Evolutionary conservation across 2,329 filamentous ascomycete genomes (phyloP).

Genomic region (Fusarium kyushuense): DNA sequence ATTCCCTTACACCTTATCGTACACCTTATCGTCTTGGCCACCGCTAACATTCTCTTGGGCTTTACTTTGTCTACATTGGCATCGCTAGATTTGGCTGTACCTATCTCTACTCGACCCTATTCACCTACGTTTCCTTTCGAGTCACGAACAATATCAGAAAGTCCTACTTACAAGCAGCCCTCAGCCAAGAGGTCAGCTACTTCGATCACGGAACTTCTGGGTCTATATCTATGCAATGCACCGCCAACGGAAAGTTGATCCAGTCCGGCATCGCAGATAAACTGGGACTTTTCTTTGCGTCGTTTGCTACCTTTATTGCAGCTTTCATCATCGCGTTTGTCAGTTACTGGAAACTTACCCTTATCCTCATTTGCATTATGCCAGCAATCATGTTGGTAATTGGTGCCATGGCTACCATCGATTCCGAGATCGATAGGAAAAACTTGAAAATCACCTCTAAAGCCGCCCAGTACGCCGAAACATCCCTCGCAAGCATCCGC

Average conservation of each 20-base stretch:
- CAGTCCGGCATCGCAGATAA: background rate
- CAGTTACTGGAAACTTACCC: conserved; percentile 2
- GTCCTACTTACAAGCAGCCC: background rate
- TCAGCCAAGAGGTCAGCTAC: conserved; percentile 1
- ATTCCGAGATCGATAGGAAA: background rate
- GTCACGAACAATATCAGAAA: background rate
- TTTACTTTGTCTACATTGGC: background rate
- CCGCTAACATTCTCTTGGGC: background rate
- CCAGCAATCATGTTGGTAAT: background rate
- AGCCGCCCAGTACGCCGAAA: conserved; percentile 1
- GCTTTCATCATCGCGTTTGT: background rate
- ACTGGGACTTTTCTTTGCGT: background rate
- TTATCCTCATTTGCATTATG: background rate
- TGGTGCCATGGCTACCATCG: background rate
- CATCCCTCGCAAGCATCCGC: background rate
- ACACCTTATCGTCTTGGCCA: too few species aligned
- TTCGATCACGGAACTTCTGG: background rate
- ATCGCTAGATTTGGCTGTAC: background rate
- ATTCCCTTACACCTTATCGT: too few species aligned
- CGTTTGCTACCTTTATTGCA: background rate
- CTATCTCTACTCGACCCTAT: background rate
- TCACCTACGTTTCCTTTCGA: conserved; percentile 2
- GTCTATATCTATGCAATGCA: background rate
- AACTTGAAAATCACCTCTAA: background rate
- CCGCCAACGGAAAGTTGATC: background rate